Conservation (phyloP, 139 green algal species). For the Auxenochlorella protothecoides region DNA sequence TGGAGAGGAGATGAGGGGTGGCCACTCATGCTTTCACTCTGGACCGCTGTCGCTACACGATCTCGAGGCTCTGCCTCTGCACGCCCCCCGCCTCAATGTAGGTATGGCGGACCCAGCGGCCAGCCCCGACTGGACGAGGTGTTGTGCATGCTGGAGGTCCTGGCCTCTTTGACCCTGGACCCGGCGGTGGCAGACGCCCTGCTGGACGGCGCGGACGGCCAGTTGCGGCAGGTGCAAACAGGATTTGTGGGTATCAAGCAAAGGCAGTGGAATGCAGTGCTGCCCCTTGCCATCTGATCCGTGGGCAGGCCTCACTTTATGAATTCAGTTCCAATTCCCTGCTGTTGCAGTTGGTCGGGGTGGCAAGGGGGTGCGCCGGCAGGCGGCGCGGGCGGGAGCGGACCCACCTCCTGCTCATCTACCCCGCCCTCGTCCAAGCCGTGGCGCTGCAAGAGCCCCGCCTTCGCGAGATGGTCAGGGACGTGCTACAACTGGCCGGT, state of each 20-base stretch:
- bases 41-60: too few species aligned
- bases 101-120: neutral
- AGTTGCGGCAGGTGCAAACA: constrained; percentile 5
- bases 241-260: neutral
- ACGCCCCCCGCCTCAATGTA: neutral
- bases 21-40: too few species aligned
- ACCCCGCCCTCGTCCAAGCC: constrained; percentile 28
- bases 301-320: neutral
- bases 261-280: neutral
- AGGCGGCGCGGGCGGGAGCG: constrained; percentile 22
- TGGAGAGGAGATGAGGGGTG: too few species aligned
- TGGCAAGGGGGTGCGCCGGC: neutral
- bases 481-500: constrained; percentile 38
- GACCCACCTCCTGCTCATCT: constrained; percentile 47
- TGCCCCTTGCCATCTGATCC: neutral
- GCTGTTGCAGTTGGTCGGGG: constrained; percentile 3
- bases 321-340: neutral
- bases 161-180: constrained; percentile 29
- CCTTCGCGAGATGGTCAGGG: constrained; percentile 25
- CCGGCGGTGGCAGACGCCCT: constrained; percentile 30
- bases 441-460: constrained; percentile 32
- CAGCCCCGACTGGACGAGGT: constrained; percentile 27
- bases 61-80: neutral
- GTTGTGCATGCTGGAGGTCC: constrained; percentile 41
- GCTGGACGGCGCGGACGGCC: constrained; percentile 7